phyloP scores from a whole-genome alignment of 805 yeast species.

The Candida quercuum region DNA sequence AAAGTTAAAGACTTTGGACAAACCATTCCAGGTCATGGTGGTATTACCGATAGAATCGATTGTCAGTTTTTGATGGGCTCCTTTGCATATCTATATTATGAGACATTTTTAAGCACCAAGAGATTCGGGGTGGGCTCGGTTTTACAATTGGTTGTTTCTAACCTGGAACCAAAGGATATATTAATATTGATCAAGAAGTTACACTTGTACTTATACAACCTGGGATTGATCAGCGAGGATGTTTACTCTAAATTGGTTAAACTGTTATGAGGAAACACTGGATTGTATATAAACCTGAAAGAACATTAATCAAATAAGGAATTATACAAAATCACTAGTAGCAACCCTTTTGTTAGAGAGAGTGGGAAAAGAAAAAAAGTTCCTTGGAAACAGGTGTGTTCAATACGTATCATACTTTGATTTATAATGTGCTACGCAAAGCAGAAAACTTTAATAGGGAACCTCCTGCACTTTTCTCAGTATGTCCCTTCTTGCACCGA shows the following conservation, averaged over 20 bases:
- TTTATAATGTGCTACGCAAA: too few species aligned
- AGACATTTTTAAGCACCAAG: conserved; percentile 77
- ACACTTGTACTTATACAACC: conserved; percentile 28
- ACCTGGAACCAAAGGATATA: conserved; percentile 62
- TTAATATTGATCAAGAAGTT: conserved; percentile 55
- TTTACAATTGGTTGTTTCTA: conserved; percentile 69
- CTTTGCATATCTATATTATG: conserved; percentile 86
- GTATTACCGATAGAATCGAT: conserved; percentile 95
- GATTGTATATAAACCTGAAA: too few species aligned
- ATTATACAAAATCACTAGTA: too few species aligned
- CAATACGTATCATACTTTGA: too few species aligned
- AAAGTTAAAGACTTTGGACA: conserved; percentile 97
- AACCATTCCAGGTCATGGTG: conserved; percentile 99
- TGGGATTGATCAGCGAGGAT: conserved; percentile 34
- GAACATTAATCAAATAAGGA: too few species aligned
- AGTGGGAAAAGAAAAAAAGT: too few species aligned
- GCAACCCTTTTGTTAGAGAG: too few species aligned
- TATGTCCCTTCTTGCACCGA: too few species aligned
- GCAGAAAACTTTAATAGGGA: too few species aligned
- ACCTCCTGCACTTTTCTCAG: too few species aligned
- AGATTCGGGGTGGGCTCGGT: conserved; percentile 70
- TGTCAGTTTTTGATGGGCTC: conserved; percentile 98
- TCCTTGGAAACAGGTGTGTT: too few species aligned
- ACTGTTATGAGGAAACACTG: too few species aligned
- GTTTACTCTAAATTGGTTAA: not conserved